A percentile compares a stretch with the other conserved stretches of the same genome.
Evolutionary conservation across 768 basidiomycete species (phyloP).

Genomic region (Butyriboletus loyo): DNA sequence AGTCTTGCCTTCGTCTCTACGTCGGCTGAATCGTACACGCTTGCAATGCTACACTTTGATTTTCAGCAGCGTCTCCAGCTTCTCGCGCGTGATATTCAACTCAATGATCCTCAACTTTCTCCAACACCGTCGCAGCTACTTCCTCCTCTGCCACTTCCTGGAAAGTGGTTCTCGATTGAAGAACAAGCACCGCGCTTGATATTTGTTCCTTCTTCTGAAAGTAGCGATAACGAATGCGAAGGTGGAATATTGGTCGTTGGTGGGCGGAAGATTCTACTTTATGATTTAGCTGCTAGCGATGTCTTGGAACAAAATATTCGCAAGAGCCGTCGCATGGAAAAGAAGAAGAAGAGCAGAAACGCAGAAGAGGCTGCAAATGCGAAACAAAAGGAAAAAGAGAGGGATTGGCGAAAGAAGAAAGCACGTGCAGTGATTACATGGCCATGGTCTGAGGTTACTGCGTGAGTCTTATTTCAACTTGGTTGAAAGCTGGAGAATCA

Average conservation of each 20-base stretch:
- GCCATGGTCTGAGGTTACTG: slow-evolving; percentile 73
- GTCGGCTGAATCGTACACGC: slow-evolving; percentile 39
- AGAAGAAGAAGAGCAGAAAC: slow-evolving; percentile 47
- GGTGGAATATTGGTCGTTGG: slow-evolving; percentile 75
- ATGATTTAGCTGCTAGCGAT: slow-evolving; percentile 49
- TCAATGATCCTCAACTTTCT: slow-evolving; percentile 45
- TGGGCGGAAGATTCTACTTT: slow-evolving; percentile 61
- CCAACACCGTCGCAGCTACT: slow-evolving; percentile 47
- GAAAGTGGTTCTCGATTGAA: slow-evolving; percentile 40
- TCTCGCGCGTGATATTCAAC: slow-evolving; percentile 52
- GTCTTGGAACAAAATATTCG: slow-evolving; percentile 50
- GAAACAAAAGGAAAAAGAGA: slow-evolving; percentile 54
- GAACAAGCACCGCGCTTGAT: slow-evolving; percentile 42
- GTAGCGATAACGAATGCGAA: slow-evolving; percentile 34
- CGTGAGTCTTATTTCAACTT: slow-evolving; percentile 43
- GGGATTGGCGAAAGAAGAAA: slow-evolving; percentile 53
- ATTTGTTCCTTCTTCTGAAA: slow-evolving; percentile 27
- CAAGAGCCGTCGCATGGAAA: slow-evolving; percentile 52
- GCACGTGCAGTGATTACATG: slow-evolving; percentile 58
- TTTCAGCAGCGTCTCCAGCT: slow-evolving; percentile 61
- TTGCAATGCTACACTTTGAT: slow-evolving; percentile 71
- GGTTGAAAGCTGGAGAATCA: background rate
- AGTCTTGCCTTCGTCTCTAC: slow-evolving; percentile 58
- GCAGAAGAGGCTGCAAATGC: slow-evolving; percentile 43
- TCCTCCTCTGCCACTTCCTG: slow-evolving; percentile 50